Percentiles rank a stretch among this genome's conserved stretches.
These are phyloP conservation scores for Cryptosporidium viatorum DNA, from an alignment of 169 alveolate genomes.

Conservation along the genomic window DNA sequence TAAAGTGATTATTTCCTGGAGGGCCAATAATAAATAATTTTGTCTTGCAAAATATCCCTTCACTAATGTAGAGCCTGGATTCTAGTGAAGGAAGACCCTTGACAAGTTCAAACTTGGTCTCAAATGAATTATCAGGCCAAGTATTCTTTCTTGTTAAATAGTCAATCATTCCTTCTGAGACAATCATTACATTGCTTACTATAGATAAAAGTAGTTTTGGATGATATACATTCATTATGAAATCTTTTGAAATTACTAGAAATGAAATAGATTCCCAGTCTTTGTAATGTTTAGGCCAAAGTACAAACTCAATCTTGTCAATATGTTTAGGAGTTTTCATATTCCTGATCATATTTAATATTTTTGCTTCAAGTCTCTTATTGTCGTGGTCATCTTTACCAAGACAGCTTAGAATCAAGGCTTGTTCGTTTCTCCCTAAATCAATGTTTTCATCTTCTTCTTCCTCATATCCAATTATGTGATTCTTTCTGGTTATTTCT, in stretches of 20 bases:
- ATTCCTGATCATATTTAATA: conserved; percentile 44
- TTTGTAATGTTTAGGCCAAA: conserved; percentile 65
- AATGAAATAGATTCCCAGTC: conserved; percentile 73
- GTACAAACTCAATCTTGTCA: conserved; percentile 33
- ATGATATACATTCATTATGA: conserved; percentile 19
- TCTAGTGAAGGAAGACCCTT: conserved; percentile 49
- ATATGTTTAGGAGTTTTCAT: conserved; percentile 23
- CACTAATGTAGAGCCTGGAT: conserved; percentile 61
- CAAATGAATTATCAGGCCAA: conserved; percentile 72
- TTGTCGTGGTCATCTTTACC: conserved; percentile 69
- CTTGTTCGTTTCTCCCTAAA: conserved; percentile 3
- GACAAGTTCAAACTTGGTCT: conserved; percentile 39
- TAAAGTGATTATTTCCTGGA: conserved; percentile 37
- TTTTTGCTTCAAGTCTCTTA: conserved; percentile 21
- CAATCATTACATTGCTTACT: conserved; percentile 71
- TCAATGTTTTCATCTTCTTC: background rate
- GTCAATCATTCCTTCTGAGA: conserved; percentile 60
- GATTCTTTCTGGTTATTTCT: background rate
- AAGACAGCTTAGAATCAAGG: conserved; percentile 31
- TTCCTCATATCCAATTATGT: background rate
- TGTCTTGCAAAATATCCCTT: conserved; percentile 66
- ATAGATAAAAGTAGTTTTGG: conserved; percentile 58
- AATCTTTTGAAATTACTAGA: conserved; percentile 47
- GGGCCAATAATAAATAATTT: conserved; percentile 58
- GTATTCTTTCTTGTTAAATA: conserved; percentile 21